phyloP scores from a whole-genome alignment of 129 eudicot species.

The Daucus carota region DNA sequence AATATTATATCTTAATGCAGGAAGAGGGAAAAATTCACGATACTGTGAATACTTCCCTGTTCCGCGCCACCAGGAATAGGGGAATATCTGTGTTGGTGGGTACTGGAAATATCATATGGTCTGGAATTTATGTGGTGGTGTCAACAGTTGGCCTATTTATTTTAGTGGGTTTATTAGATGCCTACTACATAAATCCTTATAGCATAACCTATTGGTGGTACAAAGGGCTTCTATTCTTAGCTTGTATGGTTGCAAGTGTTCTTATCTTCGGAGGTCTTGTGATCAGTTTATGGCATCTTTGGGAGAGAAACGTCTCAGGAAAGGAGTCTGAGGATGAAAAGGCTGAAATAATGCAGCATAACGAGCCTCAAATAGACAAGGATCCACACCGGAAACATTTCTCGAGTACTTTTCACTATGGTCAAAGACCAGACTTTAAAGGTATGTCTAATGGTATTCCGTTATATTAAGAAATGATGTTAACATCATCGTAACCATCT shows the following conservation, averaged over 20 bases:
- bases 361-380: constrained; percentile 23
- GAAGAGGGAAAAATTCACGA: constrained; percentile 61
- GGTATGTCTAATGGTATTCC: constrained; percentile 29
- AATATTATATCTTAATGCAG: constrained; percentile 33
- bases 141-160: constrained; percentile 63
- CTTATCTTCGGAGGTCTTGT: constrained; percentile 71
- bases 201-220: constrained; percentile 57
- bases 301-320: constrained; percentile 49
- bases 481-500: not conserved
- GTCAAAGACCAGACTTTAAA: constrained; percentile 73
- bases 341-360: constrained; percentile 17
- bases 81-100: constrained; percentile 81
- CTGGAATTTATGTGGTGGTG: constrained; percentile 50
- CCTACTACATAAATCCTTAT: constrained; percentile 51
- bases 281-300: constrained; percentile 67
- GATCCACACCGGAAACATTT: constrained; percentile 24
- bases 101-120: constrained; percentile 71
- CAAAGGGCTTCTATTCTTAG: constrained; percentile 62
- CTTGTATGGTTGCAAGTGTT: constrained; percentile 65
- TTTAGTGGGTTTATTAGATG: constrained; percentile 34
- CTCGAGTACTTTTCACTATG: constrained; percentile 40
- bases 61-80: constrained; percentile 32
- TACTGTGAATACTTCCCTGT: constrained; percentile 29
- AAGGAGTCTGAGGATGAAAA: constrained; percentile 17
- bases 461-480: not conserved